Percentiles rank a stretch among this genome's conserved stretches.
Conservation (phyloP, 2,329 filamentous ascomycete genomes). For the Cercospora sp. region DNA sequence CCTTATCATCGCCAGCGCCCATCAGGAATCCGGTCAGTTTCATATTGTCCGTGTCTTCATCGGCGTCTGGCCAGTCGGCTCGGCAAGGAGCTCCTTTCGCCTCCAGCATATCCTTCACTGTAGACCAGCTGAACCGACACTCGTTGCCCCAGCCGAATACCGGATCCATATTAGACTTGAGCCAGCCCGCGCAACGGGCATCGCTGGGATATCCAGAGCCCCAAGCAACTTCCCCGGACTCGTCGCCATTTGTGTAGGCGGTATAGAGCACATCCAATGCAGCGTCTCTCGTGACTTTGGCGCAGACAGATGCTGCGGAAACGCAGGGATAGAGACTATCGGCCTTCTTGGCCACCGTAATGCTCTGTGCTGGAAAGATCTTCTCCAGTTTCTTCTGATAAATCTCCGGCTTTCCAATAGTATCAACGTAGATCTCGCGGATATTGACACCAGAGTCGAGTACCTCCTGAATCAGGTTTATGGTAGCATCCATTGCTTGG, state of each 20-base stretch:
- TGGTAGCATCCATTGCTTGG: conserved; percentile 90
- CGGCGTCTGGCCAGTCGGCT: conserved; percentile 80
- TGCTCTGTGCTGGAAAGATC: conserved; percentile 69
- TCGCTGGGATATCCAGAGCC: conserved; percentile 95
- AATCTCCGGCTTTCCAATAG: conserved; percentile 75
- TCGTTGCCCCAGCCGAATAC: conserved; percentile 94
- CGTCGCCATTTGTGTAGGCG: conserved; percentile 45
- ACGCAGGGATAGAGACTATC: conserved; percentile 91
- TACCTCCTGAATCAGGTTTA: conserved; percentile 76
- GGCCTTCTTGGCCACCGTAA: conserved; percentile 68
- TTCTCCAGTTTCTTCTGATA: conserved; percentile 85
- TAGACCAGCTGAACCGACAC: conserved; percentile 94
- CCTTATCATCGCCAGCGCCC: conserved; percentile 47
- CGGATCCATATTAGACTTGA: conserved; percentile 84
- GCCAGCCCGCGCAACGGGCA: conserved; percentile 74
- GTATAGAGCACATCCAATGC: conserved; percentile 78
- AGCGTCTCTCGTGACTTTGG: conserved; percentile 92
- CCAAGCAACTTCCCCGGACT: conserved; percentile 55
- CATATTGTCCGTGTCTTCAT: conserved; percentile 65
- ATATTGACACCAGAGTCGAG: conserved; percentile 78
- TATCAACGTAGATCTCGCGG: conserved; percentile 90
- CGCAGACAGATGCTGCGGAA: conserved; percentile 88
- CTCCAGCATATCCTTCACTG: conserved; percentile 89
- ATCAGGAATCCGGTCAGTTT: conserved; percentile 76
- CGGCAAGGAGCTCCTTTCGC: conserved; percentile 64